Percentiles rank a stretch among this genome's conserved stretches.
phyloP scores from a whole-genome alignment of 768 basidiomycete genomes.

The Leucogyrophana mollusca region DNA sequence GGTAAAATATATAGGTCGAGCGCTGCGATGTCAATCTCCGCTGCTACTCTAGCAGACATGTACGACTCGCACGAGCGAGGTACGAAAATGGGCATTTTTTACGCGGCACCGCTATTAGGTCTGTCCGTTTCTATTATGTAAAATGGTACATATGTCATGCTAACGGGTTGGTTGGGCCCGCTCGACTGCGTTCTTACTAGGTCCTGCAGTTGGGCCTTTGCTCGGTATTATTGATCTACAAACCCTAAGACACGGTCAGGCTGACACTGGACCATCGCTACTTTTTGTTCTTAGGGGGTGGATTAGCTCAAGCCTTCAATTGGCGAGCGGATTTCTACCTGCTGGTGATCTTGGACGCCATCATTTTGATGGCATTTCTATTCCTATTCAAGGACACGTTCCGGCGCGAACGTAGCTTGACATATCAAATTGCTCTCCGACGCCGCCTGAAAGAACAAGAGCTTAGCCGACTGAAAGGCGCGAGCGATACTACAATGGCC shows the following conservation, averaged over 20 bases:
- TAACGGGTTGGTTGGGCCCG: too few species aligned
- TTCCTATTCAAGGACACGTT: constrained; percentile 82
- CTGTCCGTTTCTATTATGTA: too few species aligned
- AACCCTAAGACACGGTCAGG: too few species aligned
- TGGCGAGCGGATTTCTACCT: constrained; percentile 91
- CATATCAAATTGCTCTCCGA: constrained; percentile 69
- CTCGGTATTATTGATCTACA: too few species aligned
- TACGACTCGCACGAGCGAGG: constrained; percentile 76
- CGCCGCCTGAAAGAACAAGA: constrained; percentile 32
- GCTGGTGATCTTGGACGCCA: constrained; percentile 59
- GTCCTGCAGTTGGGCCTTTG: constrained; percentile 63
- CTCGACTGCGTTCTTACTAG: too few species aligned
- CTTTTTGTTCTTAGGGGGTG: constrained; percentile 57
- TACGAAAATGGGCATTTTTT: constrained; percentile 79
- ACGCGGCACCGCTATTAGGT: constrained; percentile 77
- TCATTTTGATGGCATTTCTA: constrained; percentile 55
- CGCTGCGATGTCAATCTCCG: constrained; percentile 70
- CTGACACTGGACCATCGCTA: too few species aligned
- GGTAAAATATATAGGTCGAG: constrained; percentile 45
- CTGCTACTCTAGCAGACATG: constrained; percentile 76
- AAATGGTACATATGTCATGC: too few species aligned
- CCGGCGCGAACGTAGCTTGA: constrained; percentile 75
- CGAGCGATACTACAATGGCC: constrained; percentile 18
- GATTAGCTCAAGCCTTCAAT: constrained; percentile 58
- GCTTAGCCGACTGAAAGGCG: constrained; percentile 14